Conservation (phyloP, 1,139 yeast species). For the Yamadazyma friedrichii region DNA sequence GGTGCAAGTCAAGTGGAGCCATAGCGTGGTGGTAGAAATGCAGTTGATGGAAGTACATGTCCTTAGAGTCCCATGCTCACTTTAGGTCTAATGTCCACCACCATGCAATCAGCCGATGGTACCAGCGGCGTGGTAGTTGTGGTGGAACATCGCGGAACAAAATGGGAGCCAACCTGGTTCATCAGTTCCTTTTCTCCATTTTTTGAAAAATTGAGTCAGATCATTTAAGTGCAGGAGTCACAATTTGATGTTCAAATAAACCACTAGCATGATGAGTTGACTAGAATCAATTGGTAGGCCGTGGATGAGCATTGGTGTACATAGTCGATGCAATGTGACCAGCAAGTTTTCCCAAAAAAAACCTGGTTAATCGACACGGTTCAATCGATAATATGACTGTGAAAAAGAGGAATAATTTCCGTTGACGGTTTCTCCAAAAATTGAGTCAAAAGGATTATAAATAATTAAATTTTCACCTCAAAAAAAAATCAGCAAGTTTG, state of each 20-base stretch:
- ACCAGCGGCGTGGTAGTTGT: too few species aligned
- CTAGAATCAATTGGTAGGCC: too few species aligned
- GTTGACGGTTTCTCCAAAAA: conserved; percentile 4
- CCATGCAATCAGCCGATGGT: too few species aligned
- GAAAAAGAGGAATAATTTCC: conserved; percentile 4
- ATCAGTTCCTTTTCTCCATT: not conserved
- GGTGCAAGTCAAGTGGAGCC: too few species aligned
- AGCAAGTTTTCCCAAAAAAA: not conserved
- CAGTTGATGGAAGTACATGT: too few species aligned
- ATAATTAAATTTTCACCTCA: conserved; percentile 2
- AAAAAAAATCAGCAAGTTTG: not conserved
- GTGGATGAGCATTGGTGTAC: too few species aligned
- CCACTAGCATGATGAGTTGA: too few species aligned
- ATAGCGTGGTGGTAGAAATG: too few species aligned
- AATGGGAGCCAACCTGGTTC: not conserved
- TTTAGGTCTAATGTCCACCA: too few species aligned
- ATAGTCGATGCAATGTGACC: too few species aligned
- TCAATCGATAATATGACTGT: not conserved
- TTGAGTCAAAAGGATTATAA: conserved; percentile 4
- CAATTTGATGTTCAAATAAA: not conserved
- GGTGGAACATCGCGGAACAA: too few species aligned
- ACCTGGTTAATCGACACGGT: not conserved
- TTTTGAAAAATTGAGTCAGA: not conserved
- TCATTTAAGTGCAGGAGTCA: not conserved
- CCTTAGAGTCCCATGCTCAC: too few species aligned